Percentiles rank a stretch among this genome's conserved stretches.
These are phyloP conservation scores for Fraxinus ornus DNA, from an alignment of 305 asterid genomes.

Conservation along the genomic window DNA sequence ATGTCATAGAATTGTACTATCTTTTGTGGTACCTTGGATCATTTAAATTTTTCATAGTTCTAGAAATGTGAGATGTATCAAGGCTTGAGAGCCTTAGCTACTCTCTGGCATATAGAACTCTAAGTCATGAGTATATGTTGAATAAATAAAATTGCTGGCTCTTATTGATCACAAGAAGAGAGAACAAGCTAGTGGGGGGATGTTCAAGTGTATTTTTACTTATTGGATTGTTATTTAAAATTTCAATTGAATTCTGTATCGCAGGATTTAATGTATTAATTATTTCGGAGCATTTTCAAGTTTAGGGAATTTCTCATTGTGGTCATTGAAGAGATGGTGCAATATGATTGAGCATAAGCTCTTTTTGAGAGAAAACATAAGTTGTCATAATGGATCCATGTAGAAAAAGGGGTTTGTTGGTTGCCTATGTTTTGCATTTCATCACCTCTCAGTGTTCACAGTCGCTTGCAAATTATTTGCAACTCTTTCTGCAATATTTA, in stretches of 20 bases:
- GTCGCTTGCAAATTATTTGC: not conserved
- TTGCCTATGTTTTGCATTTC: not conserved
- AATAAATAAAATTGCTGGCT: not conserved
- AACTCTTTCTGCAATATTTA: not conserved
- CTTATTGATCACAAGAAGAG: not conserved
- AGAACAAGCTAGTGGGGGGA: not conserved
- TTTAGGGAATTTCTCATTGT: slow-evolving; percentile 25
- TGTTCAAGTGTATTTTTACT: not conserved
- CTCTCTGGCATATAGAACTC: not conserved
- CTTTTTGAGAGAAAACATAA: slow-evolving; percentile 33
- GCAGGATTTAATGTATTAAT: too few relatives aligned
- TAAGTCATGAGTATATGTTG: not conserved
- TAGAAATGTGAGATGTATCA: not conserved
- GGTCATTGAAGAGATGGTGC: not conserved
- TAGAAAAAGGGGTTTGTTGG: slow-evolving; percentile 30
- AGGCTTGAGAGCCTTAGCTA: not conserved
- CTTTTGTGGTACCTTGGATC: not conserved
- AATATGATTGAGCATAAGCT: not conserved
- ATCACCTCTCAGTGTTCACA: not conserved
- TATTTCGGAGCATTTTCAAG: not conserved
- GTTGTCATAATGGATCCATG: slow-evolving; percentile 52
- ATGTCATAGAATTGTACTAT: not conserved
- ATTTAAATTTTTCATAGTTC: not conserved
- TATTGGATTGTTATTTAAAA: not conserved
- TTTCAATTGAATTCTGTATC: not conserved